Conservation (phyloP, 441 rosid genomes). For the Euphorbia celastroides region DNA sequence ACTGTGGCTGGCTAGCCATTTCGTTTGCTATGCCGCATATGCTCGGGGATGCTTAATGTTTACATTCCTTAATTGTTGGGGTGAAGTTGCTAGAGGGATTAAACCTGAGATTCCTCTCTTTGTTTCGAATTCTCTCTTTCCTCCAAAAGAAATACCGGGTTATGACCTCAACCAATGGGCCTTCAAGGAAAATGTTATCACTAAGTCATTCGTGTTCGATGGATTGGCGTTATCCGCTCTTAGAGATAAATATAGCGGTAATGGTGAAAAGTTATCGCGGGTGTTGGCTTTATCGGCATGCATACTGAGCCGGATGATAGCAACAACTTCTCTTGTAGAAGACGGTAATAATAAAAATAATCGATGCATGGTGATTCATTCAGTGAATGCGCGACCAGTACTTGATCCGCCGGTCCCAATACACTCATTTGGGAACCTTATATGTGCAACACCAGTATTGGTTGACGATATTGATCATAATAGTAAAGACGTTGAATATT, state of each 20-base stretch:
- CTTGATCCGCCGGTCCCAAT: neutral
- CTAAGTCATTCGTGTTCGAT: neutral
- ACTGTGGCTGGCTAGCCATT: neutral
- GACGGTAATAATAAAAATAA: neutral
- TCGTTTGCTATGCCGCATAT: neutral
- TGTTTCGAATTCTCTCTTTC: neutral
- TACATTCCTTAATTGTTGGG: neutral
- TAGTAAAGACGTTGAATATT: neutral
- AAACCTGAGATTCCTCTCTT: neutral
- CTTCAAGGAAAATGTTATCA: neutral
- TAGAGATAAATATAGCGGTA: neutral
- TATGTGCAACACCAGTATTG: neutral
- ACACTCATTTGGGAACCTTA: neutral
- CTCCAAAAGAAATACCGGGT: neutral
- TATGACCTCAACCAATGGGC: neutral
- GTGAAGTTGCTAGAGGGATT: neutral
- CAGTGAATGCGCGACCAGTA: neutral
- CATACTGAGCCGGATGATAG: neutral
- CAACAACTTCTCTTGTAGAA: neutral
- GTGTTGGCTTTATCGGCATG: neutral
- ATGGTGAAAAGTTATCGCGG: neutral
- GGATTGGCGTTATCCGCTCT: neutral
- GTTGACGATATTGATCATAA: neutral
- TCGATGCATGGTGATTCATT: neutral
- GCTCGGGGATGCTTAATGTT: neutral